These are phyloP conservation scores for Arabidopsis hybrid DNA, from an alignment of 441 rosid species.

Conservation along the genomic window DNA sequence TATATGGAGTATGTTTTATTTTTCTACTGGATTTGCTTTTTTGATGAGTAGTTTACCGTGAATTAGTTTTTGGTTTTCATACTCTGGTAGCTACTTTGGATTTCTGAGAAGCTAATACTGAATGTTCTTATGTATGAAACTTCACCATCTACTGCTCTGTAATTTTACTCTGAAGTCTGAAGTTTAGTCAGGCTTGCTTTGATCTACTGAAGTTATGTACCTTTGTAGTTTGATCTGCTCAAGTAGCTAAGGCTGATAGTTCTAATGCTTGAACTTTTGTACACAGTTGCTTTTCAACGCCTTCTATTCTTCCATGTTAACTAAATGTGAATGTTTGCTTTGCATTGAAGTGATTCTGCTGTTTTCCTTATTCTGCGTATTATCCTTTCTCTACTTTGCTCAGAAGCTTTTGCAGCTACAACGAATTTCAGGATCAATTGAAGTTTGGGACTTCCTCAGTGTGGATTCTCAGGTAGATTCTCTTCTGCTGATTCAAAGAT, in stretches of 20 bases:
- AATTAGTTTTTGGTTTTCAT: constrained; percentile 20
- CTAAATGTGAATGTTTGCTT: constrained; percentile 23
- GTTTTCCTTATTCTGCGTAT: constrained; percentile 32
- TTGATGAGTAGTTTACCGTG: constrained; percentile 24
- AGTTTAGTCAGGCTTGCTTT: constrained; percentile 23
- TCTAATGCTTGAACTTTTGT: constrained; percentile 15
- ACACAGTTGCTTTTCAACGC: constrained; percentile 22
- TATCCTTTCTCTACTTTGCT: constrained; percentile 38
- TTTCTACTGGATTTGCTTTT: not conserved
- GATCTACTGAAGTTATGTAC: constrained; percentile 17
- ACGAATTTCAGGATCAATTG: constrained; percentile 93
- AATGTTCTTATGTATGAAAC: constrained; percentile 16
- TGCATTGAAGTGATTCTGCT: constrained; percentile 24
- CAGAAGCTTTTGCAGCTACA: constrained; percentile 88
- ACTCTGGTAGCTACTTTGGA: constrained; percentile 2
- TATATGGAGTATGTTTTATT: not conserved
- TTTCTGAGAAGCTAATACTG: constrained; percentile 20
- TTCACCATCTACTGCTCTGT: constrained; percentile 13
- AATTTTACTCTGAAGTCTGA: constrained; percentile 9
- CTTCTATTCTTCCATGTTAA: constrained; percentile 30
- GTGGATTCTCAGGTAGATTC: constrained; percentile 96
- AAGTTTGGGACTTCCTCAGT: constrained; percentile 99
- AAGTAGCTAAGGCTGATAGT: constrained; percentile 30
- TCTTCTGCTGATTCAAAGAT: constrained; percentile 30
- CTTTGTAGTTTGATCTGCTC: not conserved